Percentiles rank a stretch among this genome's conserved stretches.
Evolutionary conservation across 768 basidiomycete species (phyloP).

Genomic region (Termitomyces titanicus): DNA sequence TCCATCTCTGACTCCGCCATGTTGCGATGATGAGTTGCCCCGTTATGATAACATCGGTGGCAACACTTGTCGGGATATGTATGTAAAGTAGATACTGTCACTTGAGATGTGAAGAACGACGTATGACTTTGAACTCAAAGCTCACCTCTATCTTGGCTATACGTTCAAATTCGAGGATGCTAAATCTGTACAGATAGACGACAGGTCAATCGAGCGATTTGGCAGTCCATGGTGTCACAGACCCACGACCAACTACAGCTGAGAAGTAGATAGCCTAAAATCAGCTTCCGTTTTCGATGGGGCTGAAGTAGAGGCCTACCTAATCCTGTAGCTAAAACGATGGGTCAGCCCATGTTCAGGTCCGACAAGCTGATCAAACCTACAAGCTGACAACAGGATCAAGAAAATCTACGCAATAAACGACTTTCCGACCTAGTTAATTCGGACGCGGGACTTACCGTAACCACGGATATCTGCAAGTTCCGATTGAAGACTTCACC

Average conservation of each 20-base stretch:
- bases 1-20: not conserved
- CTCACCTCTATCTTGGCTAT: constrained; percentile 5
- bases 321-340: not conserved
- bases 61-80: not conserved
- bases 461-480: not conserved
- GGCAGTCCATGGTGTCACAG: not conserved
- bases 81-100: constrained; percentile 9
- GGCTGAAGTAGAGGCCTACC: not conserved
- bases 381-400: not conserved
- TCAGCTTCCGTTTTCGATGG: not conserved
- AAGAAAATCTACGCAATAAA: not conserved
- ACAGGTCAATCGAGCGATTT: not conserved
- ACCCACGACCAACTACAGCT: constrained; percentile 7
- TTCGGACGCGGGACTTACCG: not conserved
- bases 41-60: constrained; percentile 2
- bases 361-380: not conserved
- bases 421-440: not conserved
- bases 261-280: not conserved
- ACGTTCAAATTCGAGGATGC: not conserved
- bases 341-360: not conserved
- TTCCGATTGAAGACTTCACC: not conserved
- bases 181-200: not conserved
- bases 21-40: not conserved
- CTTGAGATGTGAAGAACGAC: not conserved
- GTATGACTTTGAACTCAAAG: not conserved